Percentiles rank a stretch among this genome's conserved stretches.
phyloP scores from a whole-genome alignment of 2,329 filamentous ascomycete species.

The Exophiala alcalophila region DNA sequence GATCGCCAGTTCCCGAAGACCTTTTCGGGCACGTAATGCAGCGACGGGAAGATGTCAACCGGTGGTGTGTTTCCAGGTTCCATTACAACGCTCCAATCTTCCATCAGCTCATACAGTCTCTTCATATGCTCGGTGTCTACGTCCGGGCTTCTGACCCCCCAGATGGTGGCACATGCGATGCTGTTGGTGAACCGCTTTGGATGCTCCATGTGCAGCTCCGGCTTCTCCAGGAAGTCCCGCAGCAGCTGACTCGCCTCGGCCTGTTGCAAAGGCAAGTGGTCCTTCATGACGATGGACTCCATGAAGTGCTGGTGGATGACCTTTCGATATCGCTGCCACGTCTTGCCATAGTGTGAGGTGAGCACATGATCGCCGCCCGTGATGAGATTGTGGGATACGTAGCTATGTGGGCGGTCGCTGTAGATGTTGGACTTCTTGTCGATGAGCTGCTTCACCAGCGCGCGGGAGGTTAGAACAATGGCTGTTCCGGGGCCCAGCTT shows the following conservation, averaged over 20 bases:
- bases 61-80: slow-evolving; percentile 51
- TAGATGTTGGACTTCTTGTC: slow-evolving; percentile 48
- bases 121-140: slow-evolving; percentile 38
- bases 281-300: slow-evolving; percentile 41
- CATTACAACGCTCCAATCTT: slow-evolving; percentile 45
- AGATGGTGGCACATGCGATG: slow-evolving; percentile 40
- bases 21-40: slow-evolving; percentile 44
- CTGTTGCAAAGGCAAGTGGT: slow-evolving; percentile 44
- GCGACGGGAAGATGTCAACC: slow-evolving; percentile 47
- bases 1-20: slow-evolving; percentile 42
- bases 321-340: slow-evolving; percentile 49
- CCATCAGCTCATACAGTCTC: slow-evolving; percentile 44
- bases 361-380: slow-evolving; percentile 48
- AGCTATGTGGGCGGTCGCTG: slow-evolving; percentile 43
- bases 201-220: slow-evolving; percentile 48
- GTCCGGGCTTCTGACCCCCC: slow-evolving; percentile 37
- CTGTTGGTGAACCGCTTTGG: slow-evolving; percentile 51
- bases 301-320: slow-evolving; percentile 47
- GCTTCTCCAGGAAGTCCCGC: slow-evolving; percentile 42
- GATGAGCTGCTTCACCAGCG: slow-evolving; percentile 43
- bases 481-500: slow-evolving; percentile 44
- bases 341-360: slow-evolving; percentile 46
- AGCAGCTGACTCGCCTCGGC: slow-evolving; percentile 52
- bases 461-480: slow-evolving; percentile 43
- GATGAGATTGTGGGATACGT: slow-evolving; percentile 45